A percentile compares a stretch with the other conserved stretches of the same genome.
These are phyloP conservation scores for Aspergillus clavatus DNA, from an alignment of 2,329 filamentous ascomycete genomes.

Conservation along the genomic window DNA sequence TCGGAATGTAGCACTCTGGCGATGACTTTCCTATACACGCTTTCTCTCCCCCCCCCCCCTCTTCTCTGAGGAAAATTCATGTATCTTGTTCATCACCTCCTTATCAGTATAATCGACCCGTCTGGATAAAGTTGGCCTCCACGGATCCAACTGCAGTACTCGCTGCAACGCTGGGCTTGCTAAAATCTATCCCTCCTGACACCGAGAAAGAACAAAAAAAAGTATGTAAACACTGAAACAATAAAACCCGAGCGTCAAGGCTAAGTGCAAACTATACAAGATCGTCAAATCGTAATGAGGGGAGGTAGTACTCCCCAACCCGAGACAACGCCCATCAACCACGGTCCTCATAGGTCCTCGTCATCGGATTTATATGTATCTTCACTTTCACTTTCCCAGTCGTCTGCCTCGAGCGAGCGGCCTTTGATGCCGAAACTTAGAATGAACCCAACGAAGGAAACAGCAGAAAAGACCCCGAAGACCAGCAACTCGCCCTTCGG, in stretches of 20 bases:
- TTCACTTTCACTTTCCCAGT: constrained; percentile 44
- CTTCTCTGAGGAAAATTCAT: too few species aligned
- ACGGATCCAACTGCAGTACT: too few species aligned
- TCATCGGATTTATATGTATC: constrained; percentile 45
- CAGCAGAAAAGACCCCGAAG: constrained; percentile 81
- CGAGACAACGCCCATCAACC: background rate
- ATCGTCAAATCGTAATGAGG: background rate
- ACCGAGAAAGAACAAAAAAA: too few species aligned
- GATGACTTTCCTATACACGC: too few species aligned
- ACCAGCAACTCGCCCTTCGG: constrained; percentile 80
- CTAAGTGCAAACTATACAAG: background rate
- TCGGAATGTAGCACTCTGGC: too few species aligned
- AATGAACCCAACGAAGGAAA: constrained; percentile 75
- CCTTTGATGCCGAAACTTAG: constrained; percentile 74
- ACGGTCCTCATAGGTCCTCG: constrained; percentile 28
- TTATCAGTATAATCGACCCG: too few species aligned
- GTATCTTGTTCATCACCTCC: too few species aligned
- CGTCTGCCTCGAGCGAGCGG: constrained; percentile 54
- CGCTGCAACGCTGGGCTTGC: too few species aligned
- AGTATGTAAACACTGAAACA: background rate
- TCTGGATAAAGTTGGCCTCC: too few species aligned
- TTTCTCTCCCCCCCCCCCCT: too few species aligned
- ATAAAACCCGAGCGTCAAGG: background rate
- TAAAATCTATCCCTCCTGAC: too few species aligned
- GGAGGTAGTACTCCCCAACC: background rate